These are phyloP conservation scores for Spathaspora jeffriesii DNA, from an alignment of 1,139 yeast species.

Conservation along the genomic window DNA sequence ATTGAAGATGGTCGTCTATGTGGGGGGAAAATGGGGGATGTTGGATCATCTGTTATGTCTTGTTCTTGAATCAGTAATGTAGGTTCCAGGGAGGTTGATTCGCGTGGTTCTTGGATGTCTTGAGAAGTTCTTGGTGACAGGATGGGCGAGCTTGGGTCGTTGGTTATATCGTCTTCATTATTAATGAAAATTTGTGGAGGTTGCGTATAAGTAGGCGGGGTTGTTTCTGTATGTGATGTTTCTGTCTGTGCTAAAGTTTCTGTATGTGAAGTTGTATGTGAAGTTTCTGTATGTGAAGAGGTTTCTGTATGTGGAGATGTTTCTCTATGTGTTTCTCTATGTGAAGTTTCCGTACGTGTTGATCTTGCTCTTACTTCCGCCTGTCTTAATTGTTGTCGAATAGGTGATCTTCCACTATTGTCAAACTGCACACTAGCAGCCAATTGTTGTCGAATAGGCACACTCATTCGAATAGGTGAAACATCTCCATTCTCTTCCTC, in stretches of 20 bases:
- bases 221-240: not conserved
- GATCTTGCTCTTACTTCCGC: not conserved
- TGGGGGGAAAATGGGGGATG: constrained; percentile 13
- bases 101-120: not conserved
- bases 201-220: not conserved
- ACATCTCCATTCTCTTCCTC: constrained; percentile 14
- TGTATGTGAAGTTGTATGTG: not conserved
- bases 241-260: too few relatives aligned
- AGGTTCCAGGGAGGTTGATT: not conserved
- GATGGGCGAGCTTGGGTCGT: not conserved
- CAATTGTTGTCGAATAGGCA: not conserved
- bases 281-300: not conserved
- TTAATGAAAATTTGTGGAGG: not conserved
- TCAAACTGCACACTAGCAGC: constrained; percentile 2
- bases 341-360: not conserved
- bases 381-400: not conserved
- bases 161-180: constrained; percentile 1
- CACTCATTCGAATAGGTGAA: not conserved
- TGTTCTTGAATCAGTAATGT: constrained; percentile 12
- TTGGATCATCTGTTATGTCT: constrained; percentile 17
- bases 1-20: constrained; percentile 10
- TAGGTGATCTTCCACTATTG: not conserved
- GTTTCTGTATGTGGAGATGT: not conserved
- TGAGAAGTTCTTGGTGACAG: not conserved
- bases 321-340: not conserved